Percentiles rank a stretch among this genome's conserved stretches.
phyloP scores from a whole-genome alignment of 192 early-diverging fungal species.

The Backusella morwellensis region DNA sequence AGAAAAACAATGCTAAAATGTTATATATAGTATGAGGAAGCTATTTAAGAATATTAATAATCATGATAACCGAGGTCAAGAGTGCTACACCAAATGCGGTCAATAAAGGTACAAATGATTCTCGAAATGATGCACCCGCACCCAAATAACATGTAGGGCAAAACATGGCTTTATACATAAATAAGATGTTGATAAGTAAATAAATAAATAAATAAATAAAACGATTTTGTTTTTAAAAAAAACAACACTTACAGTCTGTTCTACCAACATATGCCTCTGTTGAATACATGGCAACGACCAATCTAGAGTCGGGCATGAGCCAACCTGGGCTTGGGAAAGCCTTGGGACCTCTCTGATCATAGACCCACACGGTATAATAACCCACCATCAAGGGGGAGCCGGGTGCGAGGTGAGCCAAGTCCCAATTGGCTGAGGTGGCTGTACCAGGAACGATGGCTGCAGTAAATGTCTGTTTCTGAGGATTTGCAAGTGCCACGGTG shows the following conservation, averaged over 20 bases:
- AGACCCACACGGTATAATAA: slow-evolving; percentile 30
- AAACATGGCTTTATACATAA: slow-evolving; percentile 24
- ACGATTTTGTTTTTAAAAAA: background rate
- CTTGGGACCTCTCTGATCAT: slow-evolving; percentile 36
- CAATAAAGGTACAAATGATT: slow-evolving; percentile 18
- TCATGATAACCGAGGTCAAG: slow-evolving; percentile 25
- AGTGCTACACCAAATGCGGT: slow-evolving; percentile 26
- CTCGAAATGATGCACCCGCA: background rate
- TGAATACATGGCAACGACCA: slow-evolving; percentile 30
- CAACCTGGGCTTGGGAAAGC: slow-evolving; percentile 34
- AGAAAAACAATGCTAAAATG: background rate
- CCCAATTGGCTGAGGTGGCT: slow-evolving; percentile 33
- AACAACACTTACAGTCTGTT: slow-evolving; percentile 28
- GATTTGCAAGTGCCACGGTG: slow-evolving; percentile 29
- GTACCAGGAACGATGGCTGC: slow-evolving; percentile 21
- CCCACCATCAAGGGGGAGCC: slow-evolving; percentile 34
- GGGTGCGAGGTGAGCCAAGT: slow-evolving; percentile 15
- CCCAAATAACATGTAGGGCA: slow-evolving; percentile 34
- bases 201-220: background rate
- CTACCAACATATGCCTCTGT: slow-evolving; percentile 31
- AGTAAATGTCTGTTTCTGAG: slow-evolving; percentile 33
- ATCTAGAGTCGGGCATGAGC: slow-evolving; percentile 31
- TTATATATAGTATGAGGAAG: background rate
- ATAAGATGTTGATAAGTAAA: background rate
- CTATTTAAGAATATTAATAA: slow-evolving; percentile 13